Evolutionary conservation across 2,329 filamentous ascomycete species (phyloP).

Genomic region (Elsinoe necatrix): DNA sequence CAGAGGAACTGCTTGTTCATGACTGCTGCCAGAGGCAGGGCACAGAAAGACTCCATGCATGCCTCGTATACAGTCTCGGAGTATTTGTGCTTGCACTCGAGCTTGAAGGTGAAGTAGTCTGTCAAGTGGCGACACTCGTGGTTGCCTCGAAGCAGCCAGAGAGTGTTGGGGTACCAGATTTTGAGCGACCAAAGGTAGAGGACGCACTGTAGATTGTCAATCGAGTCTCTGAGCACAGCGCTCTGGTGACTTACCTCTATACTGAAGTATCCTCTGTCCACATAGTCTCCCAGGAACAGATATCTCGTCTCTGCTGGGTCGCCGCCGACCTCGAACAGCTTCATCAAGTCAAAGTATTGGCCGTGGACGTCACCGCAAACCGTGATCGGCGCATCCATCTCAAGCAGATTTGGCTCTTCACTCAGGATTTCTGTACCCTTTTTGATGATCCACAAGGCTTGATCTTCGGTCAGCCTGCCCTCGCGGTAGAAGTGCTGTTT

Average conservation of each 20-base stretch:
- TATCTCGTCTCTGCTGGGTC: conserved; percentile 95
- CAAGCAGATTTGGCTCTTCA: conserved; percentile 86
- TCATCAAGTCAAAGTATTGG: conserved; percentile 99
- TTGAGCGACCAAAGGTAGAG: conserved; percentile 96
- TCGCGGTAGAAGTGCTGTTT: conserved; percentile 99
- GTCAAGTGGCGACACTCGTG: conserved; percentile 98
- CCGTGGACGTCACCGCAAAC: conserved; percentile 98
- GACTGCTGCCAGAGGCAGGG: conserved; percentile 82
- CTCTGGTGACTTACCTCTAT: conserved; percentile 59
- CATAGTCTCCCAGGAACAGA: conserved; percentile 94
- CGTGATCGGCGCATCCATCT: conserved; percentile 99
- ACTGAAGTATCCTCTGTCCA: conserved; percentile 96
- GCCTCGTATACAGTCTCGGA: conserved; percentile 93
- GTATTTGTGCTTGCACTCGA: conserved; percentile 99
- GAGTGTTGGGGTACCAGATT: conserved; percentile 96
- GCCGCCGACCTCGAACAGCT: conserved; percentile 95
- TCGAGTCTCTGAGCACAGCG: conserved; percentile 10
- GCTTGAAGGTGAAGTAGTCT: conserved; percentile 99
- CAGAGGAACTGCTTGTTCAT: conserved; percentile 99
- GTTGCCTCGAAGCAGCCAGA: conserved; percentile 95
- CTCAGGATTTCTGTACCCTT: conserved; percentile 80
- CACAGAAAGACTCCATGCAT: conserved; percentile 97
- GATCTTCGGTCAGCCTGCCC: conserved; percentile 91
- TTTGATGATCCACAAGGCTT: conserved; percentile 90
- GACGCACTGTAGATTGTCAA: conserved; percentile 58